Conservation (phyloP, 2,329 filamentous ascomycete species). For the Beauveria rudraprayagi region DNA sequence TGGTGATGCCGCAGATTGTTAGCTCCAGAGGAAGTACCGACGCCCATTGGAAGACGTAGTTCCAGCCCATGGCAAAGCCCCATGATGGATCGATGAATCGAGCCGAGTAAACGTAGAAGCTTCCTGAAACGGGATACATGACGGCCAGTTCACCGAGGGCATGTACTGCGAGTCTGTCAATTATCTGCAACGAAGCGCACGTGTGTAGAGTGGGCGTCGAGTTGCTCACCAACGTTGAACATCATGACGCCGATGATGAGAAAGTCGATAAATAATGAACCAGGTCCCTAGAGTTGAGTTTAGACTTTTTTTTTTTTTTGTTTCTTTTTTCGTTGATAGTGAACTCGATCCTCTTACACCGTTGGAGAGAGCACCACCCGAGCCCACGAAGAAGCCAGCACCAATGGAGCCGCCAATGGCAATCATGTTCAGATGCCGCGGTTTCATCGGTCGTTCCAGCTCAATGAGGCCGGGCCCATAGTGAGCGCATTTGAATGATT, state of each 20-base stretch:
- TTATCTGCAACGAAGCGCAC: neutral
- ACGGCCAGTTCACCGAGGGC: constrained; percentile 51
- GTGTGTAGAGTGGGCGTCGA: neutral
- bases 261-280: constrained; percentile 39
- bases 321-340: neutral
- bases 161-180: constrained; percentile 33
- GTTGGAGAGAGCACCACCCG: constrained; percentile 39
- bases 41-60: constrained; percentile 38
- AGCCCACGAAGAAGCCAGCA: constrained; percentile 55
- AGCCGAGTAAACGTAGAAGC: constrained; percentile 49
- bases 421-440: constrained; percentile 52
- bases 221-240: constrained; percentile 40
- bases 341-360: constrained; percentile 27
- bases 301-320: too few relatives aligned
- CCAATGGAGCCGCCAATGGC: constrained; percentile 49
- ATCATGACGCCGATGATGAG: constrained; percentile 52
- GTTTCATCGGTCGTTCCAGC: constrained; percentile 39
- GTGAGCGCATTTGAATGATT: constrained; percentile 30
- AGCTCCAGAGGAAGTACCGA: constrained; percentile 40
- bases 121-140: constrained; percentile 48
- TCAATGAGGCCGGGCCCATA: constrained; percentile 27
- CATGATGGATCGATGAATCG: constrained; percentile 51
- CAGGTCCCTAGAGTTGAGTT: constrained; percentile 27
- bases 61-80: constrained; percentile 44
- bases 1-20: constrained; percentile 41